Evolutionary conservation across 805 yeast genomes (phyloP), one percentile per base, ranked within the genome.

Genomic region (Kluyveromyces siamensis): DNA sequence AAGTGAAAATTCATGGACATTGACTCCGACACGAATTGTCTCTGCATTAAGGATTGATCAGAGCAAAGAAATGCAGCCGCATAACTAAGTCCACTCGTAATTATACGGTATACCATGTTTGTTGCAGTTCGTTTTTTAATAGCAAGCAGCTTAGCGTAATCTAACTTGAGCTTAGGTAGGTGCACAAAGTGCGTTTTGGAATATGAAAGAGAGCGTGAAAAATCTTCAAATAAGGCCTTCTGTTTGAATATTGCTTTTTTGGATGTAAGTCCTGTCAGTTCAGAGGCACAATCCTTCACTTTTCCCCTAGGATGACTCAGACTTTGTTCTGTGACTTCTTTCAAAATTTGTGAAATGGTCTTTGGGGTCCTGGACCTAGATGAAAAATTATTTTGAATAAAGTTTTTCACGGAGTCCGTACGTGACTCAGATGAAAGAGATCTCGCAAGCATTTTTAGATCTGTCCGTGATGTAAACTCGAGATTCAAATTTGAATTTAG

Each of bases 51-150:
- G 14, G 37, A 35, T 16, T 8, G 6, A 37, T 27, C 36, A 25
- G 40, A 40, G 30, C 37, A 25, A 8, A 37, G 38, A 19, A 37
- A 44, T 2, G 41, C n/a, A 4, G 41, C 47, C 4, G 45, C 65
- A 45, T 55, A 54, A 1, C 68, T 68, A 17, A 63, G 35, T 6
- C 66, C 67, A n/a, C 56, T 49, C 0, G 95, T 76, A 43, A 87
- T 70, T 0, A 96, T 87, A 54, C 97, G 70, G 27, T 81, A 60
- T 0, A 86, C 86, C 27, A 82, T 80, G 33, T 79, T 65, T 0
- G 76, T 70, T 0, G 89, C 84, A 41, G 85, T 67, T 17, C 69
- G 78, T 63, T 77, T 63, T 37, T 66, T 74, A 55, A 85, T 85
- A 11, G 27, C 27, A 16, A 43, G 27, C 3, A 43, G 18, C 17